A percentile compares a stretch with the other conserved stretches of the same genome.
These are phyloP conservation scores for Cyberlindnera misumaiensis DNA, from an alignment of 805 yeast species.

Conservation along the genomic window DNA sequence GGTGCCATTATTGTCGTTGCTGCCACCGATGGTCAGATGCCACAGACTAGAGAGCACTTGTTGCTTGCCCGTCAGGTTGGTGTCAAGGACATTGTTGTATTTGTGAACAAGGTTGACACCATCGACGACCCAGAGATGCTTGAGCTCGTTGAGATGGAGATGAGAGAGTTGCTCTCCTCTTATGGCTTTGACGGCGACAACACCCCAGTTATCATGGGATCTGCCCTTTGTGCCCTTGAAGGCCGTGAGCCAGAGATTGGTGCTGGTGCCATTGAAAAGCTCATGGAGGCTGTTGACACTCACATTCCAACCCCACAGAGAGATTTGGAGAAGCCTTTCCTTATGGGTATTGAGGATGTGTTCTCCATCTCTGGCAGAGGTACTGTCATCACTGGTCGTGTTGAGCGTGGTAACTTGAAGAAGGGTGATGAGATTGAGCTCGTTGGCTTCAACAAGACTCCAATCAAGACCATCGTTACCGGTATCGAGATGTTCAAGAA, in stretches of 20 bases:
- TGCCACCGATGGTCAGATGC: constrained; percentile 99
- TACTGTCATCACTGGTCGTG: constrained; percentile 98
- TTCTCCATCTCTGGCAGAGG: constrained; percentile 99
- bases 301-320: constrained; percentile 94
- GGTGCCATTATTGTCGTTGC: constrained; percentile 99
- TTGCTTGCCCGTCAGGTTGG: constrained; percentile 99
- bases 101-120: constrained; percentile 96
- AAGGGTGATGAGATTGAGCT: constrained; percentile 98
- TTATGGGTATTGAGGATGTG: constrained; percentile 95
- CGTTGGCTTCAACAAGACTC: constrained; percentile 84
- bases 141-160: constrained; percentile 99
- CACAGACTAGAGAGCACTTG: constrained; percentile 98
- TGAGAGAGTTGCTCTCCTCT: constrained; percentile 88
- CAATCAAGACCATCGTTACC: constrained; percentile 89
- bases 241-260: constrained; percentile 88
- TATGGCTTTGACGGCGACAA: constrained; percentile 98
- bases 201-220: constrained; percentile 97
- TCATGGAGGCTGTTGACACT: constrained; percentile 89
- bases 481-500: constrained; percentile 99
- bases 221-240: constrained; percentile 95
- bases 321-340: constrained; percentile 92
- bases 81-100: constrained; percentile 94
- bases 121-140: constrained; percentile 98
- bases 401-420: constrained; percentile 94
- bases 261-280: constrained; percentile 69